Evolutionary conservation across 441 rosid species (phyloP).

Genomic region (Jatropha podagrica): DNA sequence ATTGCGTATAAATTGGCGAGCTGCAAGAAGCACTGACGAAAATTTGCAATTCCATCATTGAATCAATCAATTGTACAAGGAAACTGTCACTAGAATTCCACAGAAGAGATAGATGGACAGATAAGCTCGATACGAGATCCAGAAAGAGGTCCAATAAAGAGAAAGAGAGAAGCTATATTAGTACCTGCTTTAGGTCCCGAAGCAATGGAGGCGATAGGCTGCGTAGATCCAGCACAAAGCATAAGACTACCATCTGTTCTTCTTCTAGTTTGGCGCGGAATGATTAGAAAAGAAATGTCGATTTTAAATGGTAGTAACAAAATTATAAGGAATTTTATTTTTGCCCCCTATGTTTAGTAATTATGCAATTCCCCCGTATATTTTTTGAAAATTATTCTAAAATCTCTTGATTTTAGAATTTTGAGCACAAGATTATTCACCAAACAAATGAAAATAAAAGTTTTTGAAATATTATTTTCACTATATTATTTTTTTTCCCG

Average conservation of each 20-base stretch:
- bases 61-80: slow-evolving; percentile 18
- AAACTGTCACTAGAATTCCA: neutral
- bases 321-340: neutral
- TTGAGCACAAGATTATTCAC: no score
- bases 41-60: slow-evolving; percentile 20
- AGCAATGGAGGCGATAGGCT: slow-evolving; percentile 57
- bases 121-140: neutral
- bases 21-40: slow-evolving; percentile 59
- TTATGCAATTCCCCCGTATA: neutral
- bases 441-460: no score
- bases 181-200: slow-evolving; percentile 70
- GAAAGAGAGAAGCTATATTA: neutral
- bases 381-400: neutral
- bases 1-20: slow-evolving; percentile 67
- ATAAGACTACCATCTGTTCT: slow-evolving; percentile 55
- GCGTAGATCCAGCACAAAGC: slow-evolving; percentile 73
- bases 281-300: neutral
- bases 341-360: neutral
- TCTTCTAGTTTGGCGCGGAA: slow-evolving; percentile 30
- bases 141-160: neutral
- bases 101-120: neutral
- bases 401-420: neutral
- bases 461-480: no score
- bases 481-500: no score
- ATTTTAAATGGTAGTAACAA: neutral